A percentile compares a stretch with the other conserved stretches of the same genome.
Conservation (phyloP, 306 rosid species). For the Prosopis cineraria region DNA sequence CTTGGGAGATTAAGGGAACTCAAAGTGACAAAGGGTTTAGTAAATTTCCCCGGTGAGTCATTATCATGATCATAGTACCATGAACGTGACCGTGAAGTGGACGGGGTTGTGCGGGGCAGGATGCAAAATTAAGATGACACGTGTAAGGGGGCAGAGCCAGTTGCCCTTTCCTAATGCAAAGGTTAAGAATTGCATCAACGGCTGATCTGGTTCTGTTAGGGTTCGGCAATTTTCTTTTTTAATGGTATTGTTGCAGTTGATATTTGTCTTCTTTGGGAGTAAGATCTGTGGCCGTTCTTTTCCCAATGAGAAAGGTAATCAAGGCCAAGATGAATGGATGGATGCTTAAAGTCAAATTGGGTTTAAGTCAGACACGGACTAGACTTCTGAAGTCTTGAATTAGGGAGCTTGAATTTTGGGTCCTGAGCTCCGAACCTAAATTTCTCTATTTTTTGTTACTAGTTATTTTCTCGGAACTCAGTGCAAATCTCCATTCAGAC, state of each 20-base stretch:
- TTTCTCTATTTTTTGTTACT: neutral
- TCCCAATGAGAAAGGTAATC: neutral
- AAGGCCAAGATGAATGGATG: neutral
- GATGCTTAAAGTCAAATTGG: neutral
- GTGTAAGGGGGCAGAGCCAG: slow-evolving; percentile 7
- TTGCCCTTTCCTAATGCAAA: slow-evolving; percentile 15
- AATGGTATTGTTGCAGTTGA: neutral
- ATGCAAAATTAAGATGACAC: slow-evolving; percentile 11
- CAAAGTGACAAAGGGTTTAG: neutral
- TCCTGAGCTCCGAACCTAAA: neutral
- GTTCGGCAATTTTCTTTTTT: neutral
- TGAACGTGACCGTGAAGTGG: slow-evolving; percentile 32
- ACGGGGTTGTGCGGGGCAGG: slow-evolving; percentile 15
- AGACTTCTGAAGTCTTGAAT: neutral
- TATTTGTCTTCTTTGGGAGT: neutral
- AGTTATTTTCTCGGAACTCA: neutral
- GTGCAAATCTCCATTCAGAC: neutral
- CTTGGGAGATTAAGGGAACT: neutral
- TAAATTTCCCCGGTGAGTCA: neutral
- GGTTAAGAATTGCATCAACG: slow-evolving; percentile 17
- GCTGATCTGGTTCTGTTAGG: neutral
- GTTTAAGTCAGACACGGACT: neutral
- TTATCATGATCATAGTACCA: slow-evolving; percentile 7
- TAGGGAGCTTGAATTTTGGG: neutral
- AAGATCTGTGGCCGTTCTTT: neutral